Evolutionary conservation across 2,329 filamentous ascomycete genomes (phyloP).

Genomic region (Penicillium sp.): DNA sequence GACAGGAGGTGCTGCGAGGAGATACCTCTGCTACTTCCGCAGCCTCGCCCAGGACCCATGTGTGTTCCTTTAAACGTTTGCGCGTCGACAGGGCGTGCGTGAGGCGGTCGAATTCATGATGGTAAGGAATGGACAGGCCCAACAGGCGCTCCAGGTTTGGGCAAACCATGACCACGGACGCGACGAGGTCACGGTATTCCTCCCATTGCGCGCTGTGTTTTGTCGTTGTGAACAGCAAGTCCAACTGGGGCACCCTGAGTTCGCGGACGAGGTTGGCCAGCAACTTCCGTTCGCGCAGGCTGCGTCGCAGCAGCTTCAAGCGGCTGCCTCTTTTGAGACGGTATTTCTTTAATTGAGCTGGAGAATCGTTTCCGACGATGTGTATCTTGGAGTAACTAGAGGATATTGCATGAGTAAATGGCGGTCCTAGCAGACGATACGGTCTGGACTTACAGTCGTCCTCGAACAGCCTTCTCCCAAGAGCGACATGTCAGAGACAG

Average conservation of each 20-base stretch:
- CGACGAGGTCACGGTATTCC: slow-evolving; percentile 49
- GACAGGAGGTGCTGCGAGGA: slow-evolving; percentile 32
- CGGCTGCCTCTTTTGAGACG: slow-evolving; percentile 48
- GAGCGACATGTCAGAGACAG: slow-evolving; percentile 51
- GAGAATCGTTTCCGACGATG: slow-evolving; percentile 46
- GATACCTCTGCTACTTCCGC: slow-evolving; percentile 37
- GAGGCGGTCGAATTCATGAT: slow-evolving; percentile 51
- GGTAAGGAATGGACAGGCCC: slow-evolving; percentile 51
- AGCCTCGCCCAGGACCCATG: slow-evolving; percentile 52
- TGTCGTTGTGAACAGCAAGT: slow-evolving; percentile 38
- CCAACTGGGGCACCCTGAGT: slow-evolving; percentile 49
- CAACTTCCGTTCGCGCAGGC: slow-evolving; percentile 48
- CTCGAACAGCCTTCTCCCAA: slow-evolving; percentile 52
- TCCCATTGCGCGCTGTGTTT: slow-evolving; percentile 41
- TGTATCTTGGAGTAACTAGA: slow-evolving; percentile 48
- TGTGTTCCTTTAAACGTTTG: slow-evolving; percentile 50
- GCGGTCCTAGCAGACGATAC: background rate
- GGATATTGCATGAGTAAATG: slow-evolving; percentile 3
- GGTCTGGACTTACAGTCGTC: slow-evolving; percentile 46
- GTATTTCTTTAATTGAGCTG: slow-evolving; percentile 45
- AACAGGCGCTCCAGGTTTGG: slow-evolving; percentile 53
- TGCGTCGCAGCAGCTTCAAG: slow-evolving; percentile 51
- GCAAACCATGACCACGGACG: slow-evolving; percentile 55
- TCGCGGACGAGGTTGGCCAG: slow-evolving; percentile 52
- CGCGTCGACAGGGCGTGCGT: slow-evolving; percentile 54